Base-by-base conservation (phyloP, 1,284 basidiomycete genomes). In the Moniliella sp. region DNA sequence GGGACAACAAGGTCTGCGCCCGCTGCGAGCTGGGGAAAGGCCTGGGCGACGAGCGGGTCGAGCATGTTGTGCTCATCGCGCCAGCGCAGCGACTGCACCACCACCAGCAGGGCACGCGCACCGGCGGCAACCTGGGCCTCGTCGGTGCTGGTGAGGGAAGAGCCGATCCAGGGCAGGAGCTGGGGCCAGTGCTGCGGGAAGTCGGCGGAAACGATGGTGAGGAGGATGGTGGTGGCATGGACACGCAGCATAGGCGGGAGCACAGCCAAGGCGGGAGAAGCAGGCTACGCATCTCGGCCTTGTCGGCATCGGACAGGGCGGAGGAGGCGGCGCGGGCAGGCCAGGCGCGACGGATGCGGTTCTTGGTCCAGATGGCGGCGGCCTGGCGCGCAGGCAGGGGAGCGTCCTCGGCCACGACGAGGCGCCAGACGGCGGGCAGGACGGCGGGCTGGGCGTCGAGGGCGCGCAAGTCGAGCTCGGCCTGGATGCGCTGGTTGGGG, bases 401-500 rank as follows among this genome's bases (percentile, higher is more conserved):
- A 8, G 47, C 34, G 16, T 57, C 43, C 9, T 36, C 14, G 13
- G 47, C 38, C 1, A 44, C 34, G 4, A 57, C 40, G 13, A 59
- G 27, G 28, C 50, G 46, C 21, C 57, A 48, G 29, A 47, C 50
- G 11, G 46, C 42, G 8, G 43, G 33, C 25, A 59, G 50, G 51
- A 59, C 56, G 21, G 51, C 56, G 31, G 43, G 42, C 31, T 55
- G 46, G 11, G 38, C 30, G 31, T 59, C 56, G 27, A 57, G 37
- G 30, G 45, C 45, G 15, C 44, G 45, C 21, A 59, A 45, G 32
- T 59, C 54, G 19, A 56, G 45, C 47, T 59, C 56, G 14, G 56
- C 52, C 0, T 46, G 35, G 25, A 45, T 50, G 8, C 56, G 48
- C 23, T 40, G 36, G 32, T 59, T 51, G 14, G 52, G 38, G 33